Percentiles rank a stretch among this genome's conserved stretches.
Conservation (phyloP, 495 filamentous ascomycete species). For the Penicillium herquei region DNA sequence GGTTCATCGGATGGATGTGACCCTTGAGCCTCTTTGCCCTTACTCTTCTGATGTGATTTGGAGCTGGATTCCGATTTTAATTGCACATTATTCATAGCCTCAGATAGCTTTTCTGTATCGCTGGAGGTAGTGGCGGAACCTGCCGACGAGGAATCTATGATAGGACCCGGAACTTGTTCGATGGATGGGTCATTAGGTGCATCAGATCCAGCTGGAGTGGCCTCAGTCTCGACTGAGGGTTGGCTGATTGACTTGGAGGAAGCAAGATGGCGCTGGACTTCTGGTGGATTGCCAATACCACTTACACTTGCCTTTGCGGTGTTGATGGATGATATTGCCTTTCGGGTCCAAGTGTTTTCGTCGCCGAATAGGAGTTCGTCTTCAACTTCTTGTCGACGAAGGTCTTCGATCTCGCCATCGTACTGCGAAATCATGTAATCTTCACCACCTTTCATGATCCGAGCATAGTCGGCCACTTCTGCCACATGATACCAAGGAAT, state of each 20-base stretch:
- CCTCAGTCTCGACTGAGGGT: constrained; percentile 33
- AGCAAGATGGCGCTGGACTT: constrained; percentile 47
- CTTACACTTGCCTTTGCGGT: constrained; percentile 70
- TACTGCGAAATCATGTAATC: constrained; percentile 83
- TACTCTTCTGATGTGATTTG: constrained; percentile 25
- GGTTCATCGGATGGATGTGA: constrained; percentile 38
- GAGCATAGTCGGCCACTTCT: constrained; percentile 90
- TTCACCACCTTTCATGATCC: constrained; percentile 92
- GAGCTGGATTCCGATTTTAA: constrained; percentile 15
- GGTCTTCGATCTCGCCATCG: constrained; percentile 69
- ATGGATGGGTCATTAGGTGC: constrained; percentile 38
- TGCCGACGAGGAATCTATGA: background rate
- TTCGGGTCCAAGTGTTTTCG: constrained; percentile 86
- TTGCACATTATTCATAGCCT: constrained; percentile 27
- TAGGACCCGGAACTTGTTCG: constrained; percentile 12
- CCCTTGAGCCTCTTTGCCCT: constrained; percentile 26
- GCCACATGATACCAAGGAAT: constrained; percentile 94
- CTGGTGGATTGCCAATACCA: constrained; percentile 71
- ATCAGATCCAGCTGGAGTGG: constrained; percentile 19
- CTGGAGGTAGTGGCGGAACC: constrained; percentile 9
- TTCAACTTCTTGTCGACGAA: constrained; percentile 74
- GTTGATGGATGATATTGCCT: constrained; percentile 68
- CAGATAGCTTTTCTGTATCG: constrained; percentile 26
- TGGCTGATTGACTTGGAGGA: constrained; percentile 45
- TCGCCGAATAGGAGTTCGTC: constrained; percentile 94